phyloP scores from a whole-genome alignment of 23 red algal genomes.

The Gracilariopsis chorda region DNA sequence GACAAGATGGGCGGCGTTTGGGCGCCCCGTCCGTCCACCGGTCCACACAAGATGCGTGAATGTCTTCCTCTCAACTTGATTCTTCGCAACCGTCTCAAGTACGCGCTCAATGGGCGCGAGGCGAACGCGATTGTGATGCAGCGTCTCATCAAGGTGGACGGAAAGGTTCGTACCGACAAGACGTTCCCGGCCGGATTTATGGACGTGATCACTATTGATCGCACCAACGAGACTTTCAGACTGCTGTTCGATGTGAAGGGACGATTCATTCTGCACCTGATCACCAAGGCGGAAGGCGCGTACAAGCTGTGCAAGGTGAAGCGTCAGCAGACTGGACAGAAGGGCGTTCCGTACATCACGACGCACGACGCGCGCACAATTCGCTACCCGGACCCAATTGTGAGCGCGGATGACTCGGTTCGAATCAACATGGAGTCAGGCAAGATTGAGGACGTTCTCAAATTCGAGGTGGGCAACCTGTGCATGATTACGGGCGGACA shows the following conservation, averaged over 20 bases:
- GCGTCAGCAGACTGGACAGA: slow-evolving; percentile 81
- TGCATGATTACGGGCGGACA: slow-evolving; percentile 99
- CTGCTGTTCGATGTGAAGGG: slow-evolving; percentile 97
- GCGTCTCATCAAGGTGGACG: slow-evolving; percentile 97
- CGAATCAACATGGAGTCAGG: slow-evolving; percentile 88
- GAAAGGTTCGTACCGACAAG: slow-evolving; percentile 97
- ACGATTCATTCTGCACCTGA: slow-evolving; percentile 94
- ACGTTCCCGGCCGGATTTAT: slow-evolving; percentile 98
- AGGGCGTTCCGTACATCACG: slow-evolving; percentile 89
- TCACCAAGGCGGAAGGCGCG: slow-evolving; percentile 90
- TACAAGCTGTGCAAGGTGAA: slow-evolving; percentile 99
- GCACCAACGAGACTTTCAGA: slow-evolving; percentile 96
- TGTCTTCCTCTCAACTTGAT: slow-evolving; percentile 94
- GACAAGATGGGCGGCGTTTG: slow-evolving; percentile 95
- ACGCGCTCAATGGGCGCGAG: slow-evolving; percentile 92
- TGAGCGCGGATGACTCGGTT: slow-evolving; percentile 89
- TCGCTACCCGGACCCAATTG: slow-evolving; percentile 93
- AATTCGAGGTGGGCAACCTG: slow-evolving; percentile 96
- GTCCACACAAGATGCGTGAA: slow-evolving; percentile 96
- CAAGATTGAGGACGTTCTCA: slow-evolving; percentile 94
- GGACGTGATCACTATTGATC: slow-evolving; percentile 94
- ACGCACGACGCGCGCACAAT: slow-evolving; percentile 96
- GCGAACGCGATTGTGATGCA: slow-evolving; percentile 94
- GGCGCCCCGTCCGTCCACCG: slow-evolving; percentile 90
- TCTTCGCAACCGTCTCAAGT: slow-evolving; percentile 98